Evolutionary conservation across 176 grass and related monocot genomes (phyloP).

Genomic region (barley (Hordeum vulgare)): MorexV3_pseudomolecules_assembly NC_058521.1:502542320-502542819

Average conservation of each 20-base stretch:
- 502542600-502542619: neutral
- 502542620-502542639: neutral
- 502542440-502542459: neutral
- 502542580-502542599: neutral
- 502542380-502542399: neutral
- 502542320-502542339: slow-evolving; percentile 7
- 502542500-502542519: neutral
- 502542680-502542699: neutral
- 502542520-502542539: neutral
- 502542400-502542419: neutral
- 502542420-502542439: neutral
- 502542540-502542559: neutral
- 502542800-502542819: neutral
- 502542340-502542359: neutral
- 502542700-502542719: neutral
- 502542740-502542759: neutral
- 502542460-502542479: neutral
- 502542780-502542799: neutral
- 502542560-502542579: neutral
- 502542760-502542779: neutral
- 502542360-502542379: neutral
- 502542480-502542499: neutral
- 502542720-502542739: slow-evolving; percentile 4
- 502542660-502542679: neutral
- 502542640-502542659: neutral